Evolutionary conservation across 1,284 basidiomycete species (phyloP).

Genomic region (Leccinum glutinopallens): DNA sequence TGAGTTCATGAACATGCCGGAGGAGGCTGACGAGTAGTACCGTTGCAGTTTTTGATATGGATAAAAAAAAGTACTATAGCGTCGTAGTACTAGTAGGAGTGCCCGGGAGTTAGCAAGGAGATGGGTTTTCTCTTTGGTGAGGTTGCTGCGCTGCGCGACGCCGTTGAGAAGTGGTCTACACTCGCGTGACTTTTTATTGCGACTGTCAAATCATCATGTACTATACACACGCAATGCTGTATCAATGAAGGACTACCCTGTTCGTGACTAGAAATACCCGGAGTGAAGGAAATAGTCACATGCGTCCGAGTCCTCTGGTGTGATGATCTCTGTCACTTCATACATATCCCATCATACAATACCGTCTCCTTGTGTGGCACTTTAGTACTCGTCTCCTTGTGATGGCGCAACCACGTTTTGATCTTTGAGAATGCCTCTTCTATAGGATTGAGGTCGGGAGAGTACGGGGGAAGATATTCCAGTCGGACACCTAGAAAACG

Average conservation of each 20-base stretch:
- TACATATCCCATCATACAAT: conserved; percentile 4
- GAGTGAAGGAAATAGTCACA: neutral
- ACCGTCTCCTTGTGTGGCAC: neutral
- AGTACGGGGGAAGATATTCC: conserved; percentile 2
- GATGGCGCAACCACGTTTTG: neutral
- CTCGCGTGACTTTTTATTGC: neutral
- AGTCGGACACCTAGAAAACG: neutral
- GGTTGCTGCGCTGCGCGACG: neutral
- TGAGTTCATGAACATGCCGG: too few relatives aligned
- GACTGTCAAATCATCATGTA: neutral
- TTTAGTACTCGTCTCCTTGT: neutral
- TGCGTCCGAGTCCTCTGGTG: neutral
- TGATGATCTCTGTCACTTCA: conserved; percentile 5
- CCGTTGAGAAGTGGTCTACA: neutral
- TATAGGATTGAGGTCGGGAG: conserved; percentile 5
- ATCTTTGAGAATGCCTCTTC: conserved; percentile 4
- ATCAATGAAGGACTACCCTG: neutral
- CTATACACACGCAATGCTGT: neutral
- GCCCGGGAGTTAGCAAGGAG: neutral
- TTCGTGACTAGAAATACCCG: neutral
- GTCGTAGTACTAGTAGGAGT: too few relatives aligned
- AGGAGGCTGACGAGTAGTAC: too few relatives aligned
- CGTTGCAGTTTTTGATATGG: too few relatives aligned
- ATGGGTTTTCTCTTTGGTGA: neutral
- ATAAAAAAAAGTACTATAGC: too few relatives aligned